Evolutionary conservation across 805 yeast genomes (phyloP).

Genomic region (Monosporozyma yasuniensis): DNA sequence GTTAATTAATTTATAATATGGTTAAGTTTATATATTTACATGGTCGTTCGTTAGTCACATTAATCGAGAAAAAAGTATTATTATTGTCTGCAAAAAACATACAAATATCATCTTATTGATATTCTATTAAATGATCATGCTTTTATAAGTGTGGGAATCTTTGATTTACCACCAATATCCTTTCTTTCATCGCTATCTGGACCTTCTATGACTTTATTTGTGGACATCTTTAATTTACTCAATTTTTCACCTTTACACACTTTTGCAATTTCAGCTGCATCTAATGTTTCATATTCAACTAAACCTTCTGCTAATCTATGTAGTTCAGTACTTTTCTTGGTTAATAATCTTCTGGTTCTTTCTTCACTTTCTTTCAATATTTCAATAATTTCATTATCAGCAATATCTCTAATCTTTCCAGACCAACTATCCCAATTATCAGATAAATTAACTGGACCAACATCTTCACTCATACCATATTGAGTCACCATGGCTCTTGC

Average conservation of each 20-base stretch:
- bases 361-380: slow-evolving; percentile 66
- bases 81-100: neutral
- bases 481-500: slow-evolving; percentile 96
- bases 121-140: slow-evolving; percentile 11
- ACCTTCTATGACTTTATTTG: slow-evolving; percentile 67
- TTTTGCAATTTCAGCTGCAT: slow-evolving; percentile 80
- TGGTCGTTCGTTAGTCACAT: slow-evolving; percentile 4
- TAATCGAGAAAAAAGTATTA: neutral
- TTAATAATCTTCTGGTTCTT: slow-evolving; percentile 64
- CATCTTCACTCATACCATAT: slow-evolving; percentile 89
- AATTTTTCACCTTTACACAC: slow-evolving; percentile 74
- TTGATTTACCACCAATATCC: slow-evolving; percentile 29
- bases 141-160: slow-evolving; percentile 25
- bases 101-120: neutral
- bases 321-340: slow-evolving; percentile 57
- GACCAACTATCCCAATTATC: slow-evolving; percentile 97
- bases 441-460: slow-evolving; percentile 85
- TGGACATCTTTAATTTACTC: slow-evolving; percentile 54
- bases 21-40: slow-evolving; percentile 5
- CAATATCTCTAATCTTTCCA: slow-evolving; percentile 73
- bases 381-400: slow-evolving; percentile 84
- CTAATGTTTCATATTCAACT: slow-evolving; percentile 90
- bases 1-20: neutral
- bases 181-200: slow-evolving; percentile 40
- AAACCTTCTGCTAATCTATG: slow-evolving; percentile 86